Evolutionary conservation across 805 yeast genomes (phyloP), one percentile per base, ranked within the genome.

Genomic region (Komagataella populi): DNA sequence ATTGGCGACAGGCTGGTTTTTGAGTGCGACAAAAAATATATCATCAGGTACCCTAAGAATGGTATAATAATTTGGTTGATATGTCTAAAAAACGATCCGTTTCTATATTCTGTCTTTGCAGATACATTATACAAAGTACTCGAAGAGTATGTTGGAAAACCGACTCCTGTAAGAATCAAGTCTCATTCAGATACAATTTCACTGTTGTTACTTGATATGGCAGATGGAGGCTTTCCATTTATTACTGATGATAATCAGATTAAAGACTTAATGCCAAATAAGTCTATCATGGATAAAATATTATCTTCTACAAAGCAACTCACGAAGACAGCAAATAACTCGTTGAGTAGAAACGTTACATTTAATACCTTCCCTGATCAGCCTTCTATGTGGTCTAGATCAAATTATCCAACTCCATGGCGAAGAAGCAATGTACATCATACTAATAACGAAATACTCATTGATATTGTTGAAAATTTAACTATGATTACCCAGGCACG

Each of bases 361-460:
- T 30, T 20, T 17, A n/a, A 23, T 36, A 39, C 43, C 23, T n/a
- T 30, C 23, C 18, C 49, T 24, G 6, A 48, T 14, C 18, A 14
- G 43, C 43, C 44, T 10, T 60, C 61, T 8, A 59, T 64, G 7
- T 56, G 62, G 22, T 69, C 65, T 60, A 76, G 48, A 48, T 62
- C 69, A 0, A 66, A 66, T 4, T 62, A 69, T 48, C 60, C 61
- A 23, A 67, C 70, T 6, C 96, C 96, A 1, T 91, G 98, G 98
- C 76, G 98, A 59, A 71, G 78, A 48, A 62, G 81, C 4, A 76
- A 80, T 55, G 83, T 85, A n/a, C 77, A 74, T 56, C 80, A 87
- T 62, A 74, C 87, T 3, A 81, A 81, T 56, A 88, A 91, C 64
- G 98, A 91, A 65, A 72, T 91, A 65, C 88, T 82, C 62, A 84